Evolutionary conservation across 192 early-diverging fungal species (phyloP), one percentile per base, ranked within the genome.

Genomic region (Paraglomus brasilianum): DNA sequence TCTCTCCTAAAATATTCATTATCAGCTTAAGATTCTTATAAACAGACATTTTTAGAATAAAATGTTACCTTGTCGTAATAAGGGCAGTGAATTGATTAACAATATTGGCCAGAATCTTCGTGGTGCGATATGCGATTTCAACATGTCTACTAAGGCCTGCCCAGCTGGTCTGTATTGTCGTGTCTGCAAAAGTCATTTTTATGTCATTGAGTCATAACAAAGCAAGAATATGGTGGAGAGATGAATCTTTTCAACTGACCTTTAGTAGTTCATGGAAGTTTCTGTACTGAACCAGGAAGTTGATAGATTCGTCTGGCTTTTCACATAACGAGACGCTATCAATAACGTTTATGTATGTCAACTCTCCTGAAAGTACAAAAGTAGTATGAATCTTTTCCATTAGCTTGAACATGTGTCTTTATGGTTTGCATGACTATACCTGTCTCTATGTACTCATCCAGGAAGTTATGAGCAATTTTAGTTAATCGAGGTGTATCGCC

Each of bases 301-400:
- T 69, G 15, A 69, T 39, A 0, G 67, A 69, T 9, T 19, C 55
- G 22, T 55, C 22, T 0, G 67, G 45, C 19, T 14, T 5, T 40
- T 69, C 56, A 47, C 58, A 40, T 36, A 69, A 15, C 17, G 52
- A 56, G 21, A 69, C 22, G 49, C 55, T 58, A 40, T 69, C 55
- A 39, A 69, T 36, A 2, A 36, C 30, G 13, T 69, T 36, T 39
- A 13, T 2, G 19, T 47, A 58, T 0, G 4, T 69, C n/a, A 69
- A 47, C 40, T 69, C 39, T 36, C 67, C 67, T 68, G 42, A 21
- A 56, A 17, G 17, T 10, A 21, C 30, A 30, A 30, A 30, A 30
- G 30, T 3, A 30, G 30, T 30, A 30, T 2, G 30, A 30, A 30
- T 30, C 30, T 30, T 30, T 30, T 30, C 30, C 30, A 30, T 30